A percentile compares a stretch with the other conserved stretches of the same genome.
Evolutionary conservation across 148 eudicot species (phyloP).

Genomic region (Nyssa sinensis): DNA sequence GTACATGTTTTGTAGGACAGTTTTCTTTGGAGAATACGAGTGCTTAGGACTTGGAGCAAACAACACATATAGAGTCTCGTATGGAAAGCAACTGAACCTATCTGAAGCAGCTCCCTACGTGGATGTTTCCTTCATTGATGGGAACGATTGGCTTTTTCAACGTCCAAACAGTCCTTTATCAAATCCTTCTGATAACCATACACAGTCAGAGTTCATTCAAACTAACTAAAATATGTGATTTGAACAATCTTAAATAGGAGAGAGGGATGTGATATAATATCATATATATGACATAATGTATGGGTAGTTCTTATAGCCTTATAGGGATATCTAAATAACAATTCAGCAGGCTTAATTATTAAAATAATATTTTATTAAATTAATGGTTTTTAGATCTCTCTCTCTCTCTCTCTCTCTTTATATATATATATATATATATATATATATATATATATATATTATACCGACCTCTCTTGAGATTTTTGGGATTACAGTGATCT

Average conservation of each 20-base stretch:
- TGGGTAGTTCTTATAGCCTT: neutral
- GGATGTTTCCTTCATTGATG: conserved; percentile 60
- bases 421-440: too few species aligned
- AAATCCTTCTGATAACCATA: neutral
- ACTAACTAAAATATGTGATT: neutral
- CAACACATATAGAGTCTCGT: conserved; percentile 46
- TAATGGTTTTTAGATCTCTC: too few species aligned
- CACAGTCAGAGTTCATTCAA: neutral
- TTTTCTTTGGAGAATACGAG: conserved; percentile 68
- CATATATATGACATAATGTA: too few species aligned
- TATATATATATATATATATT: too few species aligned
- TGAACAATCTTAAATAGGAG: too few species aligned
- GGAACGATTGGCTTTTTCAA: conserved; percentile 67
- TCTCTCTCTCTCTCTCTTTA: too few species aligned
- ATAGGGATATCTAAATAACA: neutral
- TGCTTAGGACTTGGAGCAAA: conserved; percentile 71
- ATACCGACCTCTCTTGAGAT: too few species aligned
- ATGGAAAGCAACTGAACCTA: conserved; percentile 54
- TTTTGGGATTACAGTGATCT: too few species aligned
- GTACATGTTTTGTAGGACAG: conserved; percentile 43
- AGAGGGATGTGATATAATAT: neutral
- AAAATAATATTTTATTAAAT: too few species aligned
- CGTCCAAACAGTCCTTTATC: neutral
- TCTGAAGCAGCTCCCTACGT: conserved; percentile 54
- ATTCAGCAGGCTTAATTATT: too few species aligned